A percentile compares a stretch with the other conserved stretches of the same genome.
phyloP scores from a whole-genome alignment of 2,329 filamentous ascomycete species.

The Neoscytalidium dimidiatum region DNA sequence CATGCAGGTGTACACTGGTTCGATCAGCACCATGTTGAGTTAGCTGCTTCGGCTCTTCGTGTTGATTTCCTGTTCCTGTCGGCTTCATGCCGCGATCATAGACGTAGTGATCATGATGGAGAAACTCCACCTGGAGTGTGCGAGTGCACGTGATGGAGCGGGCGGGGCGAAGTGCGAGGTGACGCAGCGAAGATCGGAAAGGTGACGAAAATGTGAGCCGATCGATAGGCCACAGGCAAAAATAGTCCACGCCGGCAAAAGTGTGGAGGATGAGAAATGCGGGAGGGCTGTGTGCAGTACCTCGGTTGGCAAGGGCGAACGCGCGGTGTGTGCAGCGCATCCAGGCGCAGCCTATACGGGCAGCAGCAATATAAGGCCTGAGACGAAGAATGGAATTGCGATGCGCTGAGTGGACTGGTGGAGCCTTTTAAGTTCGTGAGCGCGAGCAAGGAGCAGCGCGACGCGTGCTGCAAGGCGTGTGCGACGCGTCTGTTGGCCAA shows the following conservation, averaged over 20 bases:
- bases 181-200: neutral
- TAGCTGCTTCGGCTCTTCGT: too few species aligned
- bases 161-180: neutral
- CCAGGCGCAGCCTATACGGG: neutral
- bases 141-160: neutral
- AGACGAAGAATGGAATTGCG: conserved; percentile 3
- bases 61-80: too few species aligned
- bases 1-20: too few species aligned
- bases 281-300: neutral
- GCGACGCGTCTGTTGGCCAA: conserved; percentile 18
- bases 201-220: neutral
- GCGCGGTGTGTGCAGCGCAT: neutral
- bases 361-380: neutral
- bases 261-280: neutral
- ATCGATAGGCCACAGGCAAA: neutral
- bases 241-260: neutral
- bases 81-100: too few species aligned
- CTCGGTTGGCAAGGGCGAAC: neutral
- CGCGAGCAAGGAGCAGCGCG: conserved; percentile 19
- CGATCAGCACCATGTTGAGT: too few species aligned
- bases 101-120: too few species aligned
- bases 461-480: conserved; percentile 19
- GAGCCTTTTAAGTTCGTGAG: conserved; percentile 1
- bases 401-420: conserved; percentile 3
- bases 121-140: too few species aligned